These are phyloP conservation scores for Chenopodium suecicum DNA, from an alignment of 148 eudicot species.

Conservation along the genomic window DNA sequence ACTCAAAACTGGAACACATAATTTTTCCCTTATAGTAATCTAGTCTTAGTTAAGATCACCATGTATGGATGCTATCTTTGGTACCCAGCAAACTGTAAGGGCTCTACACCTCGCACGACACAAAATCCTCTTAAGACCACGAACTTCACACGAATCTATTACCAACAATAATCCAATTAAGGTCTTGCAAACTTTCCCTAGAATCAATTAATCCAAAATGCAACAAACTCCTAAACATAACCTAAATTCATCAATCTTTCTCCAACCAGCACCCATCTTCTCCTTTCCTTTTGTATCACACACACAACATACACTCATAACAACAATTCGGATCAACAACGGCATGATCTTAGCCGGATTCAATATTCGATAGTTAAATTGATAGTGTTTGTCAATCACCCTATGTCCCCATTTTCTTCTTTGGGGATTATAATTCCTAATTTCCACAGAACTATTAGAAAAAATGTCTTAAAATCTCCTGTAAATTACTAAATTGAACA, in stretches of 20 bases:
- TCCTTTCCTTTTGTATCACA: neutral
- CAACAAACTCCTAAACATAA: neutral
- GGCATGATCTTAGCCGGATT: too few relatives aligned
- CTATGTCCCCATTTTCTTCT: neutral
- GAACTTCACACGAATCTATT: neutral
- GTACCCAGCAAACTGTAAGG: too few relatives aligned
- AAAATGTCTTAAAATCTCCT: too few relatives aligned
- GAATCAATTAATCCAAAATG: neutral
- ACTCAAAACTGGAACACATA: too few relatives aligned
- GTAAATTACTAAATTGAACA: neutral
- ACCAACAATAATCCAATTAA: too few relatives aligned
- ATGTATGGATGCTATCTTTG: too few relatives aligned
- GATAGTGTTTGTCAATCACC: neutral
- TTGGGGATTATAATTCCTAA: neutral
- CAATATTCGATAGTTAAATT: neutral
- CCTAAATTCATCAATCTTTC: neutral
- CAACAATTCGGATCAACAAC: neutral
- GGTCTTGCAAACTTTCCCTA: neutral
- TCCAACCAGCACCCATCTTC: neutral
- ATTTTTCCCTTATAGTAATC: too few relatives aligned
- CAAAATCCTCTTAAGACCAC: too few relatives aligned
- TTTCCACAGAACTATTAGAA: neutral
- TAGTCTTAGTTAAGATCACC: too few relatives aligned
- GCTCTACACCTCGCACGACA: too few relatives aligned
- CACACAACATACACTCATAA: neutral